phyloP scores from a whole-genome alignment of 768 basidiomycete species.

The Podaxis sp. region DNA sequence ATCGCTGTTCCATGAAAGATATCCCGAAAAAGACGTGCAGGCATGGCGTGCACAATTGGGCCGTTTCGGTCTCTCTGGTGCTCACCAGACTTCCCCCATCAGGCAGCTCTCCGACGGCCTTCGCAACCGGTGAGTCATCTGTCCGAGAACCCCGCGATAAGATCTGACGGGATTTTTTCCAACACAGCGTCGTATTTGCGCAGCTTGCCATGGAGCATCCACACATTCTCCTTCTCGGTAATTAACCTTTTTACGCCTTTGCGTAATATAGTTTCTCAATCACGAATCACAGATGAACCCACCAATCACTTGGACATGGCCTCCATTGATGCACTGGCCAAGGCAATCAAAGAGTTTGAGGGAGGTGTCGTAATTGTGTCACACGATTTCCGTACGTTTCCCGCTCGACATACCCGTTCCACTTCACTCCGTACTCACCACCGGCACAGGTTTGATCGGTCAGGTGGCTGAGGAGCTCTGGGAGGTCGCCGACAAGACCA shows the following conservation, averaged over 20 bases:
- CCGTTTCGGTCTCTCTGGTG: slow-evolving; percentile 90
- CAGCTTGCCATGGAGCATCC: slow-evolving; percentile 98
- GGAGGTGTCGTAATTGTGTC: slow-evolving; percentile 99
- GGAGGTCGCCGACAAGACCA: slow-evolving; percentile 96
- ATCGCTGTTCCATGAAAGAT: slow-evolving; percentile 71
- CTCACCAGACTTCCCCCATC: slow-evolving; percentile 94
- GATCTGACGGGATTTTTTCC: neutral
- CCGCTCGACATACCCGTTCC: neutral
- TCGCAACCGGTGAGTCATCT: slow-evolving; percentile 74
- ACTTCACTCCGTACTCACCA: neutral
- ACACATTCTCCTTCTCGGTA: slow-evolving; percentile 85
- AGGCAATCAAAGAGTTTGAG: slow-evolving; percentile 94
- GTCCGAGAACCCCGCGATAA: slow-evolving; percentile 15
- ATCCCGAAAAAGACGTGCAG: slow-evolving; percentile 89
- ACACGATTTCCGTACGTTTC: slow-evolving; percentile 92
- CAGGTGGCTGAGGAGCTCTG: slow-evolving; percentile 99
- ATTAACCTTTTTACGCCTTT: slow-evolving; percentile 23
- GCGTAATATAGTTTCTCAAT: slow-evolving; percentile 9
- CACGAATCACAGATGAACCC: slow-evolving; percentile 68
- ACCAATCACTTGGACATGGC: slow-evolving; percentile 99
- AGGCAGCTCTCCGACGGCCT: slow-evolving; percentile 94
- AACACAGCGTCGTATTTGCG: slow-evolving; percentile 84
- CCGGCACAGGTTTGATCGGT: slow-evolving; percentile 13
- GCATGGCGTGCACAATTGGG: slow-evolving; percentile 95
- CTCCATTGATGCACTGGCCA: slow-evolving; percentile 94